Percentiles rank a stretch among this genome's conserved stretches.
These are phyloP conservation scores for Rhodosporidiobolus odoratus DNA, from an alignment of 768 basidiomycete species.

Conservation along the genomic window DNA sequence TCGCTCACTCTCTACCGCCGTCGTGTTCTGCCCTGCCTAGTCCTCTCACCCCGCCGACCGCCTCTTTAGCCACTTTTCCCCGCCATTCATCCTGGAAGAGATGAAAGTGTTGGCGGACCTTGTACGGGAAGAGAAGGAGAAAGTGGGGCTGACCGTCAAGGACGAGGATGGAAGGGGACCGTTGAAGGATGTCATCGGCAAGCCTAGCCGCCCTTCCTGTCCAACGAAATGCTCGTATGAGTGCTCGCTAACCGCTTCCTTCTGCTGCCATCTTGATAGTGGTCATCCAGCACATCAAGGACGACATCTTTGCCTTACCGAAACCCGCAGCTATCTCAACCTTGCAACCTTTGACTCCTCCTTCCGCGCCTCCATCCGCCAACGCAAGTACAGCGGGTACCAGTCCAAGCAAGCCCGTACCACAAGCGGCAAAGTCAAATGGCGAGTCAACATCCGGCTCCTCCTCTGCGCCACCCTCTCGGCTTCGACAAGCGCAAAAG, in stretches of 20 bases:
- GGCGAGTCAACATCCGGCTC: not conserved
- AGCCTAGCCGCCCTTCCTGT: not conserved
- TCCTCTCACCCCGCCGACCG: conserved; percentile 61
- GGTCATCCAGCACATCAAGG: conserved; percentile 77
- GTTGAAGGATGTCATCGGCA: conserved; percentile 26
- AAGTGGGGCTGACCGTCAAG: not conserved
- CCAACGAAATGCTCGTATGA: not conserved
- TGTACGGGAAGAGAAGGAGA: conserved; percentile 50
- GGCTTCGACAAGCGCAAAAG: no score
- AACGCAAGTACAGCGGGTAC: not conserved
- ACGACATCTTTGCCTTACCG: conserved; percentile 44
- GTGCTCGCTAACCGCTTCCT: not conserved
- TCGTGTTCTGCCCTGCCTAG: conserved; percentile 51
- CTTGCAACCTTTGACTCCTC: not conserved
- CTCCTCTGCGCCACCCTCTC: not conserved
- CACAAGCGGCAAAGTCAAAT: not conserved
- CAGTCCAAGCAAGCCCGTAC: not conserved
- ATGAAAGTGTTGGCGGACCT: conserved; percentile 64
- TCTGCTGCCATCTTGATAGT: conserved; percentile 28
- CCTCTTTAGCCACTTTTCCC: conserved; percentile 81
- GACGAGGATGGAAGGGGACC: not conserved
- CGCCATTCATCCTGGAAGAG: conserved; percentile 72
- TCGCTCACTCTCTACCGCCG: no score
- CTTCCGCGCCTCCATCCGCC: not conserved
- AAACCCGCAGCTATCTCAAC: not conserved